Evolutionary conservation across 495 filamentous ascomycete genomes (phyloP).

Genomic region (Hypoxylon fuscum): DNA sequence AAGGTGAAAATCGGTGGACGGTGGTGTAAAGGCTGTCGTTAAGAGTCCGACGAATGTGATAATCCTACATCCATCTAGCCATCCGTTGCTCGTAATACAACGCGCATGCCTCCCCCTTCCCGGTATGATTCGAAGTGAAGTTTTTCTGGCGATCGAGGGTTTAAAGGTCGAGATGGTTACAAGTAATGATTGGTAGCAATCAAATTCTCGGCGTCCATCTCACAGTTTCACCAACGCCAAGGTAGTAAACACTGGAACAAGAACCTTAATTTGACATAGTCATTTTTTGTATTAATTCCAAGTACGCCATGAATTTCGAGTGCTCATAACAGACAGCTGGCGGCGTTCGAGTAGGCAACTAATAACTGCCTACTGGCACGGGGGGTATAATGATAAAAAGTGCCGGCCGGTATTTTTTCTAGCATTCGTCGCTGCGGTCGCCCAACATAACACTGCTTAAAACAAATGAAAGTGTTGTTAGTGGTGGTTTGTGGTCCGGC

Average conservation of each 20-base stretch:
- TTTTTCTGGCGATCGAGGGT: neutral
- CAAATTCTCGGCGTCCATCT: conserved; percentile 17
- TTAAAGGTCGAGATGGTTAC: conserved; percentile 14
- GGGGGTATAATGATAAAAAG: conserved; percentile 34
- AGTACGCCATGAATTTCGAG: conserved; percentile 26
- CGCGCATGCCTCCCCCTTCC: neutral
- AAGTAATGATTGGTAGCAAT: conserved; percentile 6
- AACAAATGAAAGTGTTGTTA: conserved; percentile 31
- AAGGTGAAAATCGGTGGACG: conserved; percentile 1
- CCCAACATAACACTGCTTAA: conserved; percentile 26
- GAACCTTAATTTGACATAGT: conserved; percentile 30
- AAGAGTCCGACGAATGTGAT: neutral
- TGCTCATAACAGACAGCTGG: conserved; percentile 17
- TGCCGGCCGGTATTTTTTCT: conserved; percentile 22
- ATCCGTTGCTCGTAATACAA: conserved; percentile 11
- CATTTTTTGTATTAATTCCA: conserved; percentile 31
- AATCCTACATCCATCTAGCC: conserved; percentile 5
- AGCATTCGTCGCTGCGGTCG: conserved; percentile 28
- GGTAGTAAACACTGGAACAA: conserved; percentile 29
- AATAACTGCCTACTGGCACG: conserved; percentile 26
- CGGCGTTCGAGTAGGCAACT: conserved; percentile 6
- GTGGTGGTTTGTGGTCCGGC: neutral
- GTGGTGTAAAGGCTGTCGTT: neutral
- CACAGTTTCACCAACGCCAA: conserved; percentile 27
- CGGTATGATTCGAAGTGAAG: neutral